Percentiles rank a stretch among this genome's conserved stretches.
These are phyloP conservation scores for Globisporangium alternatum DNA, from an alignment of 352 stramenopile genomes.

Conservation along the genomic window DNA sequence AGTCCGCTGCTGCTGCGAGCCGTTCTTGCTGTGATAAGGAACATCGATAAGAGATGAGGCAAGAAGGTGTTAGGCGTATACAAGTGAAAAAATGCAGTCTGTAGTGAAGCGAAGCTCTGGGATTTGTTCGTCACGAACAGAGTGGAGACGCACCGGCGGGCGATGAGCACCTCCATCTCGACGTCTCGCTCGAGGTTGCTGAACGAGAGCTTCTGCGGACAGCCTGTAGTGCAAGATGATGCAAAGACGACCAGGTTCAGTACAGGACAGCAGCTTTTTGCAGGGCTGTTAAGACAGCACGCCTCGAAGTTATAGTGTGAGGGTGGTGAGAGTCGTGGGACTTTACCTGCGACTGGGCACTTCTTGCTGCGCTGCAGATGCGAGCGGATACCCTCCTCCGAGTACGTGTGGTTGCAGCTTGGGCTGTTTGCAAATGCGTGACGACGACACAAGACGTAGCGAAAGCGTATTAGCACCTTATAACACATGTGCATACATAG, in stretches of 20 bases:
- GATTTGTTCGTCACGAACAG: background rate
- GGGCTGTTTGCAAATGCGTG: conserved; percentile 33
- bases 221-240: conserved; percentile 34
- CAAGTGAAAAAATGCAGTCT: too few species aligned
- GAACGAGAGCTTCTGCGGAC: conserved; percentile 55
- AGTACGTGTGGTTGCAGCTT: conserved; percentile 78
- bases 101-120: too few species aligned
- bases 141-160: conserved; percentile 32
- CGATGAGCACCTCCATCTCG: conserved; percentile 85
- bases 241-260: background rate
- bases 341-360: conserved; percentile 68
- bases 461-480: background rate
- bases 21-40: conserved; percentile 25
- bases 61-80: background rate
- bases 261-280: too few species aligned
- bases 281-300: background rate
- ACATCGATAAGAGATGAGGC: background rate
- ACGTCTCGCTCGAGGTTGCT: conserved; percentile 74
- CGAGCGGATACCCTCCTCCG: conserved; percentile 63
- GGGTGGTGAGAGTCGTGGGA: background rate
- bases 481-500: background rate
- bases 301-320: background rate
- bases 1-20: conserved; percentile 16
- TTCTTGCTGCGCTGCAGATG: conserved; percentile 74
- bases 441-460: background rate